These are phyloP conservation scores for Suillus plorans DNA, from an alignment of 768 basidiomycete genomes.

Conservation along the genomic window DNA sequence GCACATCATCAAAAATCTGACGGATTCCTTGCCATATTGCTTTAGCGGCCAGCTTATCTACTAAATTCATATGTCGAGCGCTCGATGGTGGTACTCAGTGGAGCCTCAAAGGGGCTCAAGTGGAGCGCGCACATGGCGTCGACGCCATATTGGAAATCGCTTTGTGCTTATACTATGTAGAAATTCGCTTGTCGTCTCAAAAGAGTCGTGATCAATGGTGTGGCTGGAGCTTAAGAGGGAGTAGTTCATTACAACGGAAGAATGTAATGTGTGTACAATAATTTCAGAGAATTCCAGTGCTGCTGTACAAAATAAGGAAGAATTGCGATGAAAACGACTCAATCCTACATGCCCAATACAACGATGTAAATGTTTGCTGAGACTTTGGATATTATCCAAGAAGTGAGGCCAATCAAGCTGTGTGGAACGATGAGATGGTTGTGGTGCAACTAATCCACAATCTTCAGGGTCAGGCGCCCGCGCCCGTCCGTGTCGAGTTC, in stretches of 20 bases:
- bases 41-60: conserved; percentile 31
- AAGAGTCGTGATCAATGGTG: neutral
- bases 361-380: neutral
- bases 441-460: neutral
- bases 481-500: neutral
- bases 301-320: neutral
- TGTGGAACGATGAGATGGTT: neutral
- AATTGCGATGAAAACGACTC: neutral
- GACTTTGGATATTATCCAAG: neutral
- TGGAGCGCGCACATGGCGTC: too few relatives aligned
- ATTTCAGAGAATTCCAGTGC: neutral
- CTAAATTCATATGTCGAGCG: too few relatives aligned
- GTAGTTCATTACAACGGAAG: neutral
- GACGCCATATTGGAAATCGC: too few relatives aligned
- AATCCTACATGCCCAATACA: neutral
- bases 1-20: neutral
- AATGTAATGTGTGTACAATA: neutral
- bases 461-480: neutral
- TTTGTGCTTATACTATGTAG: too few relatives aligned
- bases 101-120: too few relatives aligned
- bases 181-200: too few relatives aligned
- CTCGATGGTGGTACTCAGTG: too few relatives aligned
- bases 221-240: neutral
- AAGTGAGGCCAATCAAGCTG: neutral
- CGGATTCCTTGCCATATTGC: neutral